Evolutionary conservation across 1,284 basidiomycete genomes (phyloP).

Genomic region (Apiotrichum laibachii): DNA sequence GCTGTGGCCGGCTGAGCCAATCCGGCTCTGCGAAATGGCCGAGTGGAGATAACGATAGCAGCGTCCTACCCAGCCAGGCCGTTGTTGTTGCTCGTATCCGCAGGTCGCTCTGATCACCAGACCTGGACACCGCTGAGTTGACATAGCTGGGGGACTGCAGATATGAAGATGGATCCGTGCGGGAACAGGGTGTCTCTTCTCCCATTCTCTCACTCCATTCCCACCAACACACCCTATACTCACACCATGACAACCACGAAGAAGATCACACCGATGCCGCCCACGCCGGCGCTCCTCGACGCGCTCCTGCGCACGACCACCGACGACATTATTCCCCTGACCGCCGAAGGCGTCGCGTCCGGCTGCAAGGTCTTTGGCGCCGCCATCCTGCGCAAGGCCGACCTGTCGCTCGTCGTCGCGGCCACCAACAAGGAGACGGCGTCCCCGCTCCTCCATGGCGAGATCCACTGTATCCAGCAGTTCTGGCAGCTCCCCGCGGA

Average conservation of each 20-base stretch:
- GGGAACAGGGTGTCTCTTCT: too few relatives aligned
- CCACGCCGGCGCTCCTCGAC: slow-evolving; percentile 19
- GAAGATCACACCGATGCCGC: not conserved
- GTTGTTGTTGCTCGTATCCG: too few relatives aligned
- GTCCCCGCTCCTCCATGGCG: slow-evolving; percentile 34
- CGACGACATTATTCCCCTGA: slow-evolving; percentile 30
- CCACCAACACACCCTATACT: too few relatives aligned
- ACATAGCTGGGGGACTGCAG: too few relatives aligned
- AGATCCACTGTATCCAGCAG: slow-evolving; percentile 33
- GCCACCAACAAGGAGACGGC: slow-evolving; percentile 32
- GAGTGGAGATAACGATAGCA: too few relatives aligned
- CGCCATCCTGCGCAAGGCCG: slow-evolving; percentile 35
- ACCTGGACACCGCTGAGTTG: too few relatives aligned
- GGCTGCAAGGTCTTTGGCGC: slow-evolving; percentile 38
- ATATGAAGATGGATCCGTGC: too few relatives aligned
- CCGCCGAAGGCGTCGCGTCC: slow-evolving; percentile 22
- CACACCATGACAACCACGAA: not conserved
- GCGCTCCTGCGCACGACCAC: slow-evolving; percentile 23
- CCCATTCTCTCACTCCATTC: too few relatives aligned
- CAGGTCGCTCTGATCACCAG: too few relatives aligned
- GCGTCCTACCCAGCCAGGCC: too few relatives aligned
- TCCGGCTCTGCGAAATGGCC: too few relatives aligned
- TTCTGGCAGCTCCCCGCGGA: slow-evolving; percentile 27
- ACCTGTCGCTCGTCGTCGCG: slow-evolving; percentile 28
- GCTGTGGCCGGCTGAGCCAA: too few relatives aligned